Conservation (phyloP, 306 rosid species). For the Myrica gale region DNA sequence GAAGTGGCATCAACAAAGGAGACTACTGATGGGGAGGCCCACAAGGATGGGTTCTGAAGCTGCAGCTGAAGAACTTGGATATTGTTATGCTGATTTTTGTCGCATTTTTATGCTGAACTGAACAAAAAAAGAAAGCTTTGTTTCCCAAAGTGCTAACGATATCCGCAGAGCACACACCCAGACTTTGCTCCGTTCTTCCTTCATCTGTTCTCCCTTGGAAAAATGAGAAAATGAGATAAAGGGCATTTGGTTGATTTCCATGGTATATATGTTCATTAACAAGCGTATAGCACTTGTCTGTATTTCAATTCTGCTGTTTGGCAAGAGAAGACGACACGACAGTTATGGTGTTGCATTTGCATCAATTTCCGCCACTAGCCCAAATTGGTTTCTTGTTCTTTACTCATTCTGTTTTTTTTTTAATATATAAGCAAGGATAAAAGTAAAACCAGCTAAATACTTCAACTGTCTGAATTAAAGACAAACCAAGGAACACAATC, state of each 20-base stretch:
- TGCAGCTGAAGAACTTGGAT: neutral
- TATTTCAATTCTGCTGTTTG: neutral
- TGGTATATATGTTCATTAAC: too few species aligned
- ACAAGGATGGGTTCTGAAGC: conserved; percentile 45
- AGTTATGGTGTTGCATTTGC: neutral
- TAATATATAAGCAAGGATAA: too few species aligned
- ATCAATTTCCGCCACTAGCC: neutral
- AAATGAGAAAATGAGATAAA: conserved; percentile 6
- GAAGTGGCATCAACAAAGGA: conserved; percentile 50
- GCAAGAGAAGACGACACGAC: neutral
- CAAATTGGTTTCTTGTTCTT: neutral
- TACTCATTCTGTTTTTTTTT: too few species aligned
- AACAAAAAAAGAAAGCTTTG: neutral
- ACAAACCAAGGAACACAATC: too few species aligned
- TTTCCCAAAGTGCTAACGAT: conserved; percentile 6
- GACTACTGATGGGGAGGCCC: conserved; percentile 46
- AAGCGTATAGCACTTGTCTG: neutral
- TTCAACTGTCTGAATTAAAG: too few species aligned
- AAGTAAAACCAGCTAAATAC: too few species aligned
- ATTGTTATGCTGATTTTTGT: conserved; percentile 8
- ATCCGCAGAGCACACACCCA: neutral
- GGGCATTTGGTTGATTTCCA: neutral
- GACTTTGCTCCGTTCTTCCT: conserved; percentile 1
- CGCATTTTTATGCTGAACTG: neutral
- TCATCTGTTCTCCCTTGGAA: neutral